phyloP scores from a whole-genome alignment of 768 basidiomycete species.

The Leccinum disarticulatum region DNA sequence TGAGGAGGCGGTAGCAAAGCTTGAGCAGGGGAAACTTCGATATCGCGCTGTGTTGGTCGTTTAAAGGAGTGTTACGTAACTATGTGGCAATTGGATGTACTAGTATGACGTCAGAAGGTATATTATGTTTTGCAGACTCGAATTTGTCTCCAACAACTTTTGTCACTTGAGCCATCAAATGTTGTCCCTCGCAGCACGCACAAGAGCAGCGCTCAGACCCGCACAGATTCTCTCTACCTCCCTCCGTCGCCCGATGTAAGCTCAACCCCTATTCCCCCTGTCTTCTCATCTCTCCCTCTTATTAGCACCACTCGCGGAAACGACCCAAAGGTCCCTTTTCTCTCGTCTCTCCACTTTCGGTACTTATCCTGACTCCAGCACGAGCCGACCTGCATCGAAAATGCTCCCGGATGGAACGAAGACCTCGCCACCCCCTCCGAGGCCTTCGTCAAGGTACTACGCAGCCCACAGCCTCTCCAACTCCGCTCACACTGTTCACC shows the following conservation, averaged over 20 bases:
- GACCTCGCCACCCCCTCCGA: conserved; percentile 61
- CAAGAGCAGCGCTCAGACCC: neutral
- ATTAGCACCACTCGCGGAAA: conserved; percentile 59
- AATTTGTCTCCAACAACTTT: neutral
- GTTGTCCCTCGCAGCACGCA: conserved; percentile 10
- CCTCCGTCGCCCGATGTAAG: conserved; percentile 10
- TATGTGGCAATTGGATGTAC: conserved; percentile 4
- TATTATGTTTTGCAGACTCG: neutral
- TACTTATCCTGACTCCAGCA: conserved; percentile 33
- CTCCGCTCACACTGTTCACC: neutral
- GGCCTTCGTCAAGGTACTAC: conserved; percentile 60
- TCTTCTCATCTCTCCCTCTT: conserved; percentile 3
- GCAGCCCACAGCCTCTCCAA: too few species aligned
- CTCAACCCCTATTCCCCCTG: neutral
- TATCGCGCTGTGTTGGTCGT: conserved; percentile 34
- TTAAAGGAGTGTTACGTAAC: neutral
- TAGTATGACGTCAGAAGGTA: conserved; percentile 19
- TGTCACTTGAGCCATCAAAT: conserved; percentile 8
- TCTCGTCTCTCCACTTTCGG: neutral
- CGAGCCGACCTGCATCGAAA: conserved; percentile 49
- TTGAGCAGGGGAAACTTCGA: conserved; percentile 28
- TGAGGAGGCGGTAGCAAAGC: conserved; percentile 26
- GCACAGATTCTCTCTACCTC: neutral
- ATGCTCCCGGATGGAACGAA: conserved; percentile 75
- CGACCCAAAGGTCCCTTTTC: conserved; percentile 45